Conservation (phyloP, 1,284 basidiomycete genomes). For the Trametes polyzona region DNA sequence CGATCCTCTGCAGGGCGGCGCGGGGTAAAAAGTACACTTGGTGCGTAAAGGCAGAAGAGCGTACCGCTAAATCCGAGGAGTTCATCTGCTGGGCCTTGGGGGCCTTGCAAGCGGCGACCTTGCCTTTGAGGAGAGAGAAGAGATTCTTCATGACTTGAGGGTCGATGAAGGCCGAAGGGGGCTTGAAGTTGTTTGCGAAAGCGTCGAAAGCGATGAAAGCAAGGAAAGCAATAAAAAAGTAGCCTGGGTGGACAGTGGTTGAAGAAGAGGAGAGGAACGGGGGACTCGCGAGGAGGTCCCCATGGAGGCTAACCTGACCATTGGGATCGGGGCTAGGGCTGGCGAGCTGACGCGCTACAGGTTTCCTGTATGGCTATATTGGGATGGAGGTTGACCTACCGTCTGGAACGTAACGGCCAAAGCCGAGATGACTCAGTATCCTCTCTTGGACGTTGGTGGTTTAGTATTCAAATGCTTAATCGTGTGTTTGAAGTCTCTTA, state of each 20-base stretch:
- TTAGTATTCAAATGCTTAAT: no score
- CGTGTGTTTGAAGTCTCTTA: no score
- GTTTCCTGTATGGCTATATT: no score
- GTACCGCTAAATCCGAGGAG: not conserved
- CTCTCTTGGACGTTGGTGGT: no score
- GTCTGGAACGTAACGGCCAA: no score
- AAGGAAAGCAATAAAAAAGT: not conserved
- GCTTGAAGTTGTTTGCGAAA: not conserved
- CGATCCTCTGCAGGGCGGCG: conserved; percentile 11
- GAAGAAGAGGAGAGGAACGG: not conserved
- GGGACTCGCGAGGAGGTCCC: not conserved
- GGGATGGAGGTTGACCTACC: no score
- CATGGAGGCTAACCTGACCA: not conserved
- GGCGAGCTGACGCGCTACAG: no score
- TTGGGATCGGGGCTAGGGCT: no score
- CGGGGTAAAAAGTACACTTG: not conserved
- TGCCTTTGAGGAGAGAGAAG: conserved; percentile 2
- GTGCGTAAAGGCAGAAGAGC: not conserved
- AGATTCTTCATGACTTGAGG: conserved; percentile 4
- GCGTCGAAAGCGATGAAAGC: not conserved
- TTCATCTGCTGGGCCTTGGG: not conserved
- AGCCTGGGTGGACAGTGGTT: not conserved
- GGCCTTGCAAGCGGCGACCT: not conserved
- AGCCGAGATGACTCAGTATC: no score
- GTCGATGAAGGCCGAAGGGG: not conserved